Conservation (phyloP, 2,329 filamentous ascomycete species). For the Capronia americana region DNA sequence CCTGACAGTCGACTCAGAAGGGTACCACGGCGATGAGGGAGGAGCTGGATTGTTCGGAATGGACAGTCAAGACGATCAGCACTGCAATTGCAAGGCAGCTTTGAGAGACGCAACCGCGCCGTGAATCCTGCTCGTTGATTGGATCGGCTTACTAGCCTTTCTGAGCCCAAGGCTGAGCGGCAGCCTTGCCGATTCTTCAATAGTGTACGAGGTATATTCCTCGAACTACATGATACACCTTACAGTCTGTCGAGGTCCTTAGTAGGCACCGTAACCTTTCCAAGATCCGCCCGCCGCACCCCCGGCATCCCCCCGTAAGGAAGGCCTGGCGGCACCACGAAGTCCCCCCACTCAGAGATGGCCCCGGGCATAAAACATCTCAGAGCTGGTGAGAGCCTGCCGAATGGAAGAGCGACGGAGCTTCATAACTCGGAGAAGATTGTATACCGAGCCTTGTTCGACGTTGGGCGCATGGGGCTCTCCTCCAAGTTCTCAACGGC, state of each 20-base stretch:
- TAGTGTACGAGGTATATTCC: background rate
- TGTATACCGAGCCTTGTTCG: background rate
- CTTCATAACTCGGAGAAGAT: background rate
- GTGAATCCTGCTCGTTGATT: background rate
- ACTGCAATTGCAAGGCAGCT: constrained; percentile 17
- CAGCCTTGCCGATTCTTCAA: constrained; percentile 1
- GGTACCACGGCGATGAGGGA: background rate
- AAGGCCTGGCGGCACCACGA: background rate
- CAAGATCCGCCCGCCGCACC: background rate
- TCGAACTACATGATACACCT: too few species aligned
- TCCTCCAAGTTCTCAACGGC: too few species aligned
- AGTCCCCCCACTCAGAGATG: background rate
- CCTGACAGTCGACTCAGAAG: background rate
- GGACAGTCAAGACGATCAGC: background rate
- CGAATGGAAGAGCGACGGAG: background rate
- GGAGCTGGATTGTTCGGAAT: constrained; percentile 1
- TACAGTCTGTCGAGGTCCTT: background rate
- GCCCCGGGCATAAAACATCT: background rate
- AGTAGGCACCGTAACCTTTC: background rate
- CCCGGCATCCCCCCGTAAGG: background rate
- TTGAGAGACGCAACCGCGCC: constrained; percentile 6
- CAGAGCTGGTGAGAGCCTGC: background rate
- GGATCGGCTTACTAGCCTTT: constrained; percentile 5
- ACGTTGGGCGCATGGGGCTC: too few species aligned
- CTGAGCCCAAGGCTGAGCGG: background rate